Evolutionary conservation across 2,329 filamentous ascomycete species (phyloP).

Genomic region (Fusarium guadeloupense): DNA sequence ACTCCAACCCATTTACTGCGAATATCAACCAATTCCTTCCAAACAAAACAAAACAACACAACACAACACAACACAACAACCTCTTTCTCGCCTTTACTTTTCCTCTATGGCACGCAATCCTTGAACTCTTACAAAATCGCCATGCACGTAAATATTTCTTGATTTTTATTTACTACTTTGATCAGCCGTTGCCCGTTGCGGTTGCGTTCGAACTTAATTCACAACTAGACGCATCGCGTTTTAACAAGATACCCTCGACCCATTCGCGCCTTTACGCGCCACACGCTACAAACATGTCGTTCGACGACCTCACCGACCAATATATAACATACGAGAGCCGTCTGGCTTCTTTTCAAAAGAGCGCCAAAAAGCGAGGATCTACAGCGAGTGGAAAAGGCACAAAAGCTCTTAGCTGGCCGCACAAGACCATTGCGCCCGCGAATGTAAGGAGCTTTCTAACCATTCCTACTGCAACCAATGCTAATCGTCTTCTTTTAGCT

Average conservation of each 20-base stretch:
- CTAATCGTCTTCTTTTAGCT: conserved; percentile 67
- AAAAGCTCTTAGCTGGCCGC: conserved; percentile 79
- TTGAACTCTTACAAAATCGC: conserved; percentile 13
- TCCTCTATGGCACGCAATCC: conserved; percentile 4
- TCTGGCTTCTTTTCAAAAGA: conserved; percentile 78
- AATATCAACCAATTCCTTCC: conserved; percentile 31
- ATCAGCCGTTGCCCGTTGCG: conserved; percentile 13
- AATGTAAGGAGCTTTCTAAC: conserved; percentile 39
- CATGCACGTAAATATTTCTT: conserved; percentile 32
- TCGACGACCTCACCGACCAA: conserved; percentile 52
- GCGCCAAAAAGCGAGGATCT: conserved; percentile 75
- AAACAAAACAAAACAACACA: conserved; percentile 37
- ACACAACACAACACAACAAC: too few species aligned
- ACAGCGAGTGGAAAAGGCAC: conserved; percentile 61
- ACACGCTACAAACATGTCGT: conserved; percentile 43
- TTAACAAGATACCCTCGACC: conserved; percentile 25
- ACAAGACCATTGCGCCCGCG: conserved; percentile 55
- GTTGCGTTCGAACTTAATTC: conserved; percentile 1
- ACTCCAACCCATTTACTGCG: conserved; percentile 20
- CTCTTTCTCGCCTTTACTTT: conserved; percentile 2
- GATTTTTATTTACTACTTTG: conserved; percentile 8
- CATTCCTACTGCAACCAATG: conserved; percentile 6
- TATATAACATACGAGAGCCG: conserved; percentile 78
- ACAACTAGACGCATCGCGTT: conserved; percentile 32
- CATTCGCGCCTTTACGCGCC: conserved; percentile 34